These are phyloP conservation scores for Paraphaeosphaeria sporulosa DNA, from an alignment of 2,329 filamentous ascomycete genomes.

Conservation along the genomic window DNA sequence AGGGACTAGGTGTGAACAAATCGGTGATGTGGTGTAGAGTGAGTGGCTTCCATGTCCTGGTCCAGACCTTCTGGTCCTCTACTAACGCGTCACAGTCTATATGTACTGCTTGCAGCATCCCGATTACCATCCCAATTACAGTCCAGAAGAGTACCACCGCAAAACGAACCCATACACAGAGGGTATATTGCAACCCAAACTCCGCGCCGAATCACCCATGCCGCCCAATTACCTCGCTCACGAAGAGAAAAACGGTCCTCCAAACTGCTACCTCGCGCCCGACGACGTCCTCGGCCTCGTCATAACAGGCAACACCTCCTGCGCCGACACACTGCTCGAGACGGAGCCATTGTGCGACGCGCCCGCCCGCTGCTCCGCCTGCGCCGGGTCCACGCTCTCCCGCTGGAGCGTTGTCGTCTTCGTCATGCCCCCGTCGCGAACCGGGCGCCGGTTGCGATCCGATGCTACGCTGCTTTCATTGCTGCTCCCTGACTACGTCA, in stretches of 20 bases:
- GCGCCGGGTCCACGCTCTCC: neutral
- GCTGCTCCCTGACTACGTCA: constrained; percentile 5
- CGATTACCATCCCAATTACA: too few species aligned
- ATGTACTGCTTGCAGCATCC: neutral
- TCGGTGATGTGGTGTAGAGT: neutral
- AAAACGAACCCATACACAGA: neutral
- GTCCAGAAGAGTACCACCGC: neutral
- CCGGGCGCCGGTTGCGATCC: neutral
- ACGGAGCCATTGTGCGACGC: neutral
- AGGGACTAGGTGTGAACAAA: neutral
- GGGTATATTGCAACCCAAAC: constrained; percentile 14
- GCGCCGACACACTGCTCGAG: neutral
- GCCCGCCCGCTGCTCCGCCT: neutral
- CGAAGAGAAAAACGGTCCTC: neutral
- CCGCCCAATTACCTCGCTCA: neutral
- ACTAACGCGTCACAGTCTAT: neutral
- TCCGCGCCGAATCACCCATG: neutral
- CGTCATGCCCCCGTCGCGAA: neutral
- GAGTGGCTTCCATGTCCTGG: neutral
- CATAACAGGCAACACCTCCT: neutral
- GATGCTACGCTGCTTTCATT: neutral
- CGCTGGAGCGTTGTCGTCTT: neutral
- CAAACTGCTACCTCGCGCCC: neutral
- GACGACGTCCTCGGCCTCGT: neutral
- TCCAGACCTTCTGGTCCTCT: neutral